Conservation (phyloP, 2,329 filamentous ascomycete genomes). For the Aureobasidium pullulans region DNA sequence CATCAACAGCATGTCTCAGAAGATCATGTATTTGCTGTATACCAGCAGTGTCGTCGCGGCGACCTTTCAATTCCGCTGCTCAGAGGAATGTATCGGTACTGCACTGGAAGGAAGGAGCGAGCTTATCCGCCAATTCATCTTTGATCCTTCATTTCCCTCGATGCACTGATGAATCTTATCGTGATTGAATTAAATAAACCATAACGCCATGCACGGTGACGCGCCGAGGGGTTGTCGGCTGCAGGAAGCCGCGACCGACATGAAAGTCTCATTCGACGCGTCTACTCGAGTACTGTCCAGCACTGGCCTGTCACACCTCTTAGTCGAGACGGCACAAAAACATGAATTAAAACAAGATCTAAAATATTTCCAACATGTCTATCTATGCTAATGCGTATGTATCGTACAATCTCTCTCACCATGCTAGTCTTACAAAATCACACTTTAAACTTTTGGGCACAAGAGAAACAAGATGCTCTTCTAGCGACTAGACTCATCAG, state of each 20-base stretch:
- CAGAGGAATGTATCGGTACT: not conserved
- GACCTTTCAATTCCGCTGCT: not conserved
- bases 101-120: not conserved
- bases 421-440: slow-evolving; percentile 2
- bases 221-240: not conserved
- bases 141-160: not conserved
- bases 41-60: not conserved
- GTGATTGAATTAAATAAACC: not conserved
- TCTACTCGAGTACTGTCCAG: too few species aligned
- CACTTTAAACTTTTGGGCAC: not conserved
- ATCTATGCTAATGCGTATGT: not conserved
- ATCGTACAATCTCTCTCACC: not conserved
- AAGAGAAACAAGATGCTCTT: not conserved
- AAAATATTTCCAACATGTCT: not conserved
- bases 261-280: not conserved
- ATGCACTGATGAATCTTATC: not conserved
- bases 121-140: not conserved
- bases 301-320: too few species aligned
- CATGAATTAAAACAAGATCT: too few species aligned
- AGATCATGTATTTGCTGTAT: not conserved
- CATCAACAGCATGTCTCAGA: slow-evolving; percentile 14
- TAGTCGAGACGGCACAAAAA: too few species aligned
- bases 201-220: slow-evolving; percentile 5
- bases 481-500: slow-evolving; percentile 6
- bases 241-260: not conserved